These are phyloP conservation scores for Raphanus hybrid DNA, from an alignment of 441 rosid species.

Conservation along the genomic window DNA sequence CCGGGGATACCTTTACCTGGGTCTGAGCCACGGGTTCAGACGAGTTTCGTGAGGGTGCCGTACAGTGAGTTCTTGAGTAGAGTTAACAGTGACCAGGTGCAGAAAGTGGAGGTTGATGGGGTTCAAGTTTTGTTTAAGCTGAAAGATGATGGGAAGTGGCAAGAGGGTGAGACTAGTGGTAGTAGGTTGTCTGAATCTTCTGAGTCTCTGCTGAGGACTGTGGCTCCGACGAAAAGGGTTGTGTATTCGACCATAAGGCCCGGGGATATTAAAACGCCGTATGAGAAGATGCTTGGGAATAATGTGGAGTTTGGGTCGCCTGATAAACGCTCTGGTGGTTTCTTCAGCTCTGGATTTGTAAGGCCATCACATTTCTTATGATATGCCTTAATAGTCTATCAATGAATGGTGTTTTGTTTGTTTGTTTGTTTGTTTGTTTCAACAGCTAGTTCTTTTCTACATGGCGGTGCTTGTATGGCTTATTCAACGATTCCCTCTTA, in stretches of 20 bases:
- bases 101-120: slow-evolving; percentile 93
- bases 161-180: slow-evolving; percentile 51
- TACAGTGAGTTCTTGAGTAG: slow-evolving; percentile 89
- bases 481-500: slow-evolving; percentile 70
- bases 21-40: slow-evolving; percentile 73
- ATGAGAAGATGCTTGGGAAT: slow-evolving; percentile 96
- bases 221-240: slow-evolving; percentile 72
- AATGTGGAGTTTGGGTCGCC: slow-evolving; percentile 96
- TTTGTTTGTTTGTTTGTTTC: slow-evolving; percentile 32
- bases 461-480: slow-evolving; percentile 86
- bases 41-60: slow-evolving; percentile 74
- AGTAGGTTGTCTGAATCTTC: slow-evolving; percentile 67
- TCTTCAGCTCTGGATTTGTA: slow-evolving; percentile 88
- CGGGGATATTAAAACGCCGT: slow-evolving; percentile 85
- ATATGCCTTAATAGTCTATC: background rate
- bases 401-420: slow-evolving; percentile 5
- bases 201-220: slow-evolving; percentile 63
- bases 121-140: slow-evolving; percentile 88
- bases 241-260: slow-evolving; percentile 90
- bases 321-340: slow-evolving; percentile 87
- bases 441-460: slow-evolving; percentile 86
- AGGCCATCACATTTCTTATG: slow-evolving; percentile 31
- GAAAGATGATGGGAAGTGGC: slow-evolving; percentile 54
- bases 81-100: slow-evolving; percentile 72
- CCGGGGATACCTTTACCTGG: slow-evolving; percentile 86